Conservation (phyloP, 2,329 filamentous ascomycete genomes). For the Aspergillus sp. region DNA sequence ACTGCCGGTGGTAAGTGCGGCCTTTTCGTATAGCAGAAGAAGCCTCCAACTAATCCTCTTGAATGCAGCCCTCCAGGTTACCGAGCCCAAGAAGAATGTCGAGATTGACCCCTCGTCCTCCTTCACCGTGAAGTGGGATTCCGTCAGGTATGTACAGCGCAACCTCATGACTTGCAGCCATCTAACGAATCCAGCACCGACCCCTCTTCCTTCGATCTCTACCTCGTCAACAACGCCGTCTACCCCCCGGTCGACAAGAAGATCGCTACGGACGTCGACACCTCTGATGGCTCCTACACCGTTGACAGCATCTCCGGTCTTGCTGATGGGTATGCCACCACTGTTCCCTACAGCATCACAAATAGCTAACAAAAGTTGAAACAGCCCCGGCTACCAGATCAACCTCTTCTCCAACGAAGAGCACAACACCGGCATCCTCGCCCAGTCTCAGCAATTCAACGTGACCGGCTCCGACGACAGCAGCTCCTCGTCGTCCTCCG, state of each 20-base stretch:
- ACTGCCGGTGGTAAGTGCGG: slow-evolving; percentile 3
- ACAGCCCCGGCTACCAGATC: slow-evolving; percentile 45
- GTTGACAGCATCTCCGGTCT: slow-evolving; percentile 35
- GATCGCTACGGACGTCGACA: slow-evolving; percentile 42
- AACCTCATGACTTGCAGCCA: neutral
- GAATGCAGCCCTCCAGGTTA: slow-evolving; percentile 39
- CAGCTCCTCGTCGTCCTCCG: slow-evolving; percentile 25
- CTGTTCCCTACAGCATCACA: neutral
- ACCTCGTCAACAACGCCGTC: slow-evolving; percentile 45
- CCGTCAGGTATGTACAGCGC: slow-evolving; percentile 35
- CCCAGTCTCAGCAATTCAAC: slow-evolving; percentile 45
- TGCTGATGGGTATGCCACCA: slow-evolving; percentile 27
- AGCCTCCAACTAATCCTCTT: neutral
- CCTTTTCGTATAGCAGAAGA: neutral
- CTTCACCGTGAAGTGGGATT: slow-evolving; percentile 46
- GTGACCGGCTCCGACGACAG: slow-evolving; percentile 27
- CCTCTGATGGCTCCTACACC: slow-evolving; percentile 42
- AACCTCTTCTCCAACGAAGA: slow-evolving; percentile 41
- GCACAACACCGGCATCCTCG: slow-evolving; percentile 46
- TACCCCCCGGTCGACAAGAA: slow-evolving; percentile 38
- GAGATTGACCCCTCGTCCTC: slow-evolving; percentile 38
- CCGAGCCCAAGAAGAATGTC: slow-evolving; percentile 37
- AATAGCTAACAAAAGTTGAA: neutral
- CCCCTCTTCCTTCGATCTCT: slow-evolving; percentile 43
- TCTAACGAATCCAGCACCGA: slow-evolving; percentile 39